Evolutionary conservation across 208 protist species (phyloP), one percentile per base, ranked within the genome.

Genomic region (Naegleria fowleri): DNA sequence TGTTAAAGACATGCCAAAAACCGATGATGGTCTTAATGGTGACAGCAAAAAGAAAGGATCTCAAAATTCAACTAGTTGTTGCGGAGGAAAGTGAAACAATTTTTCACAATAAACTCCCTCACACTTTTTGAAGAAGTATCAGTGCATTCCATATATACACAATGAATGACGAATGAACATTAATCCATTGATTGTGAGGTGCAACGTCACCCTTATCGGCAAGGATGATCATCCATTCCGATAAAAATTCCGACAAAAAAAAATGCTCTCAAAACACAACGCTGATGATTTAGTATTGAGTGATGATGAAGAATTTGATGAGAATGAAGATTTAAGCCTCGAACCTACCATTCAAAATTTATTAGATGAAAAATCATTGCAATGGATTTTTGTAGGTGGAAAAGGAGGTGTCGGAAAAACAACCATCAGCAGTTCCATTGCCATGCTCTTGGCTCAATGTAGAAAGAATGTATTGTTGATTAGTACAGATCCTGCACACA

Each of bases 361-460:
- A 9, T 0, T 90, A 36, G 55, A 90, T 51, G 6, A 90, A 40
- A 36, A 90, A 6, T 29, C 33, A 25, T 36, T 90, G 7, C 48
- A 90, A 83, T 90, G 87, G 87, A 83, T 90, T 16, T 90, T 90
- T 79, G 87, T 90, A 25, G 87, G 87, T 51, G 99, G 99, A 41
- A 99, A 99, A 92, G 98, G 98, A 91, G 98, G 98, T 75, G 99
- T 99, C 1, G 99, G 99, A 83, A 99, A 99, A 94, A 99, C 97
- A 13, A 99, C 97, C 0, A 97, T 93, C 6, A 97, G 96, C 86
- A 98, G 95, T 89, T 92, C 95, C 4, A 90, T 99, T 40, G 96
- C 98, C n/a, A 96, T 98, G 29, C 92, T 95, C 38, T 93, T 99
- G n/a, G 94, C 98, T 15, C 95, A 97, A 51, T 95, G 95, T 0